These are phyloP conservation scores for Nigrospora osmanthi DNA, from an alignment of 2,329 filamentous ascomycete genomes.

Conservation along the genomic window DNA sequence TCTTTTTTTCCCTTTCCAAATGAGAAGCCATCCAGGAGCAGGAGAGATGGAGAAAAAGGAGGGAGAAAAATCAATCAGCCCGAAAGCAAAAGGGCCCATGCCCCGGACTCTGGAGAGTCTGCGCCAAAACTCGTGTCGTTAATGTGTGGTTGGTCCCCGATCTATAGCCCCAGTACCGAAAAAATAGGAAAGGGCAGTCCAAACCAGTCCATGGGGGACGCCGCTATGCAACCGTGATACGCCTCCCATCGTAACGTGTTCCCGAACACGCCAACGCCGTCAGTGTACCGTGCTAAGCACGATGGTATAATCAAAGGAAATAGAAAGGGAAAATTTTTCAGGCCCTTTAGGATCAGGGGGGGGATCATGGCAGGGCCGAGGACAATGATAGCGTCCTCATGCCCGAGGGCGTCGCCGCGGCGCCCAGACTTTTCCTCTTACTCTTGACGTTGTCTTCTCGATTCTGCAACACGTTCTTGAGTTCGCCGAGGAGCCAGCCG, in stretches of 20 bases:
- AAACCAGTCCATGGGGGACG: not conserved
- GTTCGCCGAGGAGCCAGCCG: constrained; percentile 82
- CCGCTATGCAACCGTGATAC: too few relatives aligned
- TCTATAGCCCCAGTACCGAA: too few relatives aligned
- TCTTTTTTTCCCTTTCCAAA: not conserved
- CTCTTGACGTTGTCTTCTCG: not conserved
- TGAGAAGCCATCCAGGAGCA: not conserved
- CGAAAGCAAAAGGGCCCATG: not conserved
- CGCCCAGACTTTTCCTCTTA: not conserved
- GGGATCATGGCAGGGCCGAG: not conserved
- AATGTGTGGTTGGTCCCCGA: too few relatives aligned
- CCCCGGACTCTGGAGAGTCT: not conserved
- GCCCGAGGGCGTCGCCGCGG: not conserved
- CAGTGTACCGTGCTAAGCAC: not conserved
- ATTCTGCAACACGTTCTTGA: constrained; percentile 76
- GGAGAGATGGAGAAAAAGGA: not conserved
- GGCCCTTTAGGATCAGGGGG: not conserved
- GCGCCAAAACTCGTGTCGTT: not conserved
- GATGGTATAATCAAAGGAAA: not conserved
- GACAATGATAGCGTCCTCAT: not conserved
- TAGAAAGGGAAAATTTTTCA: not conserved
- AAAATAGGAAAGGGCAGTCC: not conserved
- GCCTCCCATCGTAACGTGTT: too few relatives aligned
- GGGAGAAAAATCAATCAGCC: not conserved
- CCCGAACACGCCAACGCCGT: too few relatives aligned